Base-by-base conservation (phyloP, 2,329 filamentous ascomycete genomes). In the Geosmithia flava region DNA sequence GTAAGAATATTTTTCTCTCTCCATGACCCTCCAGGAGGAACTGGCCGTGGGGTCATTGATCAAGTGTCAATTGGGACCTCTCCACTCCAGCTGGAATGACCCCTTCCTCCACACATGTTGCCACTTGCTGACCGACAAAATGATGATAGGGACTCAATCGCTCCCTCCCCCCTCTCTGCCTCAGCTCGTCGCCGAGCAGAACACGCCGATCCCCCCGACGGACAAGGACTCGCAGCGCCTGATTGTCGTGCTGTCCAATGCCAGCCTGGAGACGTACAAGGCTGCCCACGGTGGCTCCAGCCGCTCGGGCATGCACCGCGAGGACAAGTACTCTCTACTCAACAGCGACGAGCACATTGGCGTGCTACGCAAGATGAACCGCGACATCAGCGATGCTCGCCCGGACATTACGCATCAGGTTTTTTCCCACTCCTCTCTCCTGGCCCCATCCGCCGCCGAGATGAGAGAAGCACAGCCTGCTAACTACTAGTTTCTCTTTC, bases 341-440 rank as follows among this genome's bases (percentile, higher is more conserved):
- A 98, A 98, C 75, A 96, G 90, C 68, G 93, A 98, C 62, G 93
- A 98, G 69, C 93, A 98, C 65, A 98, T 98, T 57, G 93, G 93
- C 53, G 86, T 97, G 55, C 95, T 98, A 89, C 85, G 93, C 61
- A 98, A 97, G 75, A 97, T 97, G 91, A 95, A 95, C 65, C 80
- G 93, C 58, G 93, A 98, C 64, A 97, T 98, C 55, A 96, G 90
- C 65, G 93, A 98, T 68, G 93, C 93, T 51, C 82, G 93, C 57
- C 93, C 93, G 43, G 93, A 98, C 68, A 98, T 98, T 60, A 95
- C 93, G 44, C 93, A 98, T 66, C 93, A 97, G 87, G 91, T 96
- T 72, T 56, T 56, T 55, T 55, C 56, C 56, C 53, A 52, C 50
- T 48, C 37, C 42, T 41, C 44, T n/a, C n/a, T 19, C n/a, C 29